phyloP scores from a whole-genome alignment of 208 protist genomes.

The Acanthamoeba castellanii region DNA sequence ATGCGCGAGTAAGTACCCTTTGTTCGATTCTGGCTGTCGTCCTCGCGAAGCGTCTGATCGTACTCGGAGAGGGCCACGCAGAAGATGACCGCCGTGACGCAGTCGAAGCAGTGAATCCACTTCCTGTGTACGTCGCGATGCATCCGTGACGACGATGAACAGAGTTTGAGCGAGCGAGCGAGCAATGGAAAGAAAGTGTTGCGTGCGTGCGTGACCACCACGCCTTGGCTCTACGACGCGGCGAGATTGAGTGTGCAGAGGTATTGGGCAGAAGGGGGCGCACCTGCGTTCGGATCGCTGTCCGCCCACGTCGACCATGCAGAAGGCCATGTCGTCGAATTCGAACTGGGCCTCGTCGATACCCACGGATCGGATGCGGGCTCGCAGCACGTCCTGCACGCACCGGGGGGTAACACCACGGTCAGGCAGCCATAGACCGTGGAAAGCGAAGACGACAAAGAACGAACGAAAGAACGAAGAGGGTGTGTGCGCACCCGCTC shows the following conservation, averaged over 20 bases:
- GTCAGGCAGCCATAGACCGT: no score
- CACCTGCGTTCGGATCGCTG: constrained; percentile 89
- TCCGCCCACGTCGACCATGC: constrained; percentile 91
- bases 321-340: constrained; percentile 84
- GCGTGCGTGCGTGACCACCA: no score
- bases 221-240: no score
- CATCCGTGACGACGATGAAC: constrained; percentile 56
- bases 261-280: neutral
- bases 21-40: constrained; percentile 90
- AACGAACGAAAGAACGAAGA: neutral
- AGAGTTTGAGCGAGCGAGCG: neutral
- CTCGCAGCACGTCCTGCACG: constrained; percentile 88
- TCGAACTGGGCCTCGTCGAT: constrained; percentile 92
- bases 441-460: no score
- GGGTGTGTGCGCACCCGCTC: constrained; percentile 65
- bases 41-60: constrained; percentile 88
- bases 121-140: constrained; percentile 91
- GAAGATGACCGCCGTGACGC: constrained; percentile 92
- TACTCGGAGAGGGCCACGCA: constrained; percentile 85
- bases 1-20: constrained; percentile 79
- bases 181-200: neutral
- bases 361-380: constrained; percentile 91
- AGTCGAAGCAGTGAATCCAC: constrained; percentile 94
- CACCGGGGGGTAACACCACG: neutral
- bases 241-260: no score